Conservation (phyloP, 2,329 filamentous ascomycete genomes). For the Arthrobotrys sphaeroides region DNA sequence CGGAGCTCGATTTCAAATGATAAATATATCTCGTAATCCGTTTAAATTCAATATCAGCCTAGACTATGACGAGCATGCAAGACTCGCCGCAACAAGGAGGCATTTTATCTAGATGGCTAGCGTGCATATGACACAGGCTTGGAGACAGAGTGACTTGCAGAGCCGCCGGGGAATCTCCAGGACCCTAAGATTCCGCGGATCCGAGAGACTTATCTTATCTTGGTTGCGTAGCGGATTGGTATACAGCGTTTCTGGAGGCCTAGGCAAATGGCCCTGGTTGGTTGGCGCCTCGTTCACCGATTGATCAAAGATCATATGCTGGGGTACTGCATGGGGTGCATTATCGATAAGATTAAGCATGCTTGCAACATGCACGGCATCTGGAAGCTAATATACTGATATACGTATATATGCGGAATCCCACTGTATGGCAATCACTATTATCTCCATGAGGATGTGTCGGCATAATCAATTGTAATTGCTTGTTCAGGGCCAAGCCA, state of each 20-base stretch:
- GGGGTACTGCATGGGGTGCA: too few relatives aligned
- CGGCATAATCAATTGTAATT: too few relatives aligned
- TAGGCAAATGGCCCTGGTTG: neutral
- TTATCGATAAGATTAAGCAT: too few relatives aligned
- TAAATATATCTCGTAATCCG: neutral
- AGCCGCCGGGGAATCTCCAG: conserved; percentile 4
- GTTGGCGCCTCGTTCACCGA: neutral
- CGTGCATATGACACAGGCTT: neutral
- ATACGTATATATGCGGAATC: too few relatives aligned
- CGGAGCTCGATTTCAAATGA: neutral
- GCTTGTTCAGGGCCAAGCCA: too few relatives aligned
- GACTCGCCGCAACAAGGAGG: too few relatives aligned
- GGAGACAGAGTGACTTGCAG: neutral
- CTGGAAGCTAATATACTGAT: too few relatives aligned
- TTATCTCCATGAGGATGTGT: too few relatives aligned
- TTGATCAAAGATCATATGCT: too few relatives aligned
- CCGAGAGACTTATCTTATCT: neutral
- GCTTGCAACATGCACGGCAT: too few relatives aligned
- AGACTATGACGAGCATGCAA: too few relatives aligned
- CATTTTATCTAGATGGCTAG: neutral
- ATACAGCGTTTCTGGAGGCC: neutral
- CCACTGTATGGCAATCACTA: too few relatives aligned
- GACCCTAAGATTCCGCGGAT: neutral
- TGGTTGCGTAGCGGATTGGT: neutral
- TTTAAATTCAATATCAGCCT: neutral